Evolutionary conservation across 768 basidiomycete species (phyloP), one percentile per base, ranked within the genome.

Genomic region (Kondoa subrosea): DNA sequence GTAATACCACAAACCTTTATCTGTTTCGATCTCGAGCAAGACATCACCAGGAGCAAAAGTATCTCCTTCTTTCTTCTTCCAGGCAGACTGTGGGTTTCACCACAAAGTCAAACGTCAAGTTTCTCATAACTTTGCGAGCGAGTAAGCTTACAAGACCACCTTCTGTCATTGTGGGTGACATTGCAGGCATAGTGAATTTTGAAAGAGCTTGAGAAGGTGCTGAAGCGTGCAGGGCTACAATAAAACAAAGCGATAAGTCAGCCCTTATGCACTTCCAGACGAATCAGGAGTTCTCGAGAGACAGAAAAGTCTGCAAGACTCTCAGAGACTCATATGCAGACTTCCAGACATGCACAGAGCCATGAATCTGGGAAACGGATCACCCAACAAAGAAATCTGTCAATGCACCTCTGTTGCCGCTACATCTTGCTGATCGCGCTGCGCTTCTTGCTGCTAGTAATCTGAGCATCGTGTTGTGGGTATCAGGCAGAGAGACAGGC

Each of bases 131-230:
- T 8, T 8, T 50, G 21, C 40, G 40, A 50, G n/a, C n/a, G n/a
- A n/a, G n/a, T n/a, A n/a, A n/a, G 21, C 40, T 82, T 59, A 93
- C 88, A 77, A 99, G 95, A 71, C 93, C 95, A 71, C 95, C 95
- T 81, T 97, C 95, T 1, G 91, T 91, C 95, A 99, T 99, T 68
- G 95, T 99, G 33, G 95, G 95, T 71, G 90, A 93, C 93, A 97
- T 99, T 73, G 95, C 91, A 68, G 91, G 92, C 90, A 95, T 92
- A 71, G 85, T 81, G 80, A 96, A 92, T 77, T 85, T 89, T 69
- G 87, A 80, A 72, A 97, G 82, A 50, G 87, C 91, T 80, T 82
- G 80, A 73, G 87, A 80, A 70, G 84, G 83, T 66, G 86, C 82
- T 32, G 92, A 91, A 74, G 83, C 82, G 81, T 91, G 89, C 66